These are phyloP conservation scores for Scalesia atractyloides DNA, from an alignment of 129 eudicot species.

Conservation along the genomic window DNA sequence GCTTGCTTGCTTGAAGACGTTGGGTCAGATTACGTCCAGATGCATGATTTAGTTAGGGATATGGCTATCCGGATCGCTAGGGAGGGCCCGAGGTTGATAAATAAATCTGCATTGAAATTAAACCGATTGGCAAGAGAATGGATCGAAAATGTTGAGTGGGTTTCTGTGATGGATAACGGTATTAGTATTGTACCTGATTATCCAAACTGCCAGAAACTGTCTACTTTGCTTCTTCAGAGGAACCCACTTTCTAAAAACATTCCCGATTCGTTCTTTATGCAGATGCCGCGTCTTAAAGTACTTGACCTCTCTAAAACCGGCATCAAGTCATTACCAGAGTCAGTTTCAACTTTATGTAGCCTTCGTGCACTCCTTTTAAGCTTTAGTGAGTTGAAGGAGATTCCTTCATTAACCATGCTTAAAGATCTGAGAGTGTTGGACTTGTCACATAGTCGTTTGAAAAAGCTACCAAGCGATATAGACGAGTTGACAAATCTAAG, in stretches of 20 bases:
- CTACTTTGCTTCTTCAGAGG: conserved; percentile 44
- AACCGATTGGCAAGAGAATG: conserved; percentile 30
- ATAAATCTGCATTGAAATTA: conserved; percentile 32
- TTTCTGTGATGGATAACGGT: conserved; percentile 39
- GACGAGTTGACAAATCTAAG: conserved; percentile 35
- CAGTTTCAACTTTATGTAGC: conserved; percentile 34
- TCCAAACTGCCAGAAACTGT: conserved; percentile 38
- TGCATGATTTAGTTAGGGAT: conserved; percentile 48
- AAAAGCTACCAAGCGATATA: conserved; percentile 31
- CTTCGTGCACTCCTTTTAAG: conserved; percentile 36
- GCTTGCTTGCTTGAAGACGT: conserved; percentile 41
- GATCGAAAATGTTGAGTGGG: conserved; percentile 37
- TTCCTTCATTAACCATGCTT: conserved; percentile 36
- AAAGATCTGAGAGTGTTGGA: conserved; percentile 40
- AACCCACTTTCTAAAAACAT: conserved; percentile 22
- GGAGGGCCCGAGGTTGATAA: conserved; percentile 34
- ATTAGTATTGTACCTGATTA: conserved; percentile 28
- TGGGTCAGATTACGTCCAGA: conserved; percentile 31
- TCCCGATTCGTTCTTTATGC: conserved; percentile 36
- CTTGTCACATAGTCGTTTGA: conserved; percentile 29
- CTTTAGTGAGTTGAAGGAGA: conserved; percentile 23
- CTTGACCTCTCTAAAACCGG: conserved; percentile 40
- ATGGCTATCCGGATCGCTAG: conserved; percentile 45
- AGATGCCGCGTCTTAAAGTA: conserved; percentile 41
- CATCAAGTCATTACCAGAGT: conserved; percentile 35